A percentile compares a stretch with the other conserved stretches of the same genome.
Evolutionary conservation across 1,284 basidiomycete genomes (phyloP).

Genomic region (Rhodotorula sp.): DNA sequence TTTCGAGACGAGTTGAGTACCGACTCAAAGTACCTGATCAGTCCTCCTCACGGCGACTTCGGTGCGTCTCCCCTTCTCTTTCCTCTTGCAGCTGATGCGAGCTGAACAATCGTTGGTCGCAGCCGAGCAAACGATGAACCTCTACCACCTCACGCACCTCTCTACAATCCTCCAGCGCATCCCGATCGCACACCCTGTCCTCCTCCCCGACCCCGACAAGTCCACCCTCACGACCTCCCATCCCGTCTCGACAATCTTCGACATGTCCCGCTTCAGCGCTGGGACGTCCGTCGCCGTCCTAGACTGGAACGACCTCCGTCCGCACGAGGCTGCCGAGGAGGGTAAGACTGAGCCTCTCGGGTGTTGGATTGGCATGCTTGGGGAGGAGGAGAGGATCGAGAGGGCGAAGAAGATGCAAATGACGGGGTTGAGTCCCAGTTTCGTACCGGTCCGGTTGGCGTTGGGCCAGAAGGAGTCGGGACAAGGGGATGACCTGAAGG

Average conservation of each 20-base stretch:
- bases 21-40: slow-evolving; percentile 30
- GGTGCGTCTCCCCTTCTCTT: slow-evolving; percentile 25
- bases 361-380: slow-evolving; percentile 31
- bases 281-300: slow-evolving; percentile 20
- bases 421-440: slow-evolving; percentile 26
- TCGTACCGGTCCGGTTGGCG: slow-evolving; percentile 28
- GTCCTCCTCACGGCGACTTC: slow-evolving; percentile 31
- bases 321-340: slow-evolving; percentile 14
- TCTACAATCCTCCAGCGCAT: slow-evolving; percentile 23
- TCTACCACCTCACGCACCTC: slow-evolving; percentile 38
- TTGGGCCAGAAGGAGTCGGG: slow-evolving; percentile 10
- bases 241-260: slow-evolving; percentile 30
- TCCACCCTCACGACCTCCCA: not conserved
- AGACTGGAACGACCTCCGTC: slow-evolving; percentile 38
- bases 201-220: slow-evolving; percentile 14
- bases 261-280: slow-evolving; percentile 31
- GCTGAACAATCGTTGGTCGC: not conserved
- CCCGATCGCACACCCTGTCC: slow-evolving; percentile 32
- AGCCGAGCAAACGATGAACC: slow-evolving; percentile 38
- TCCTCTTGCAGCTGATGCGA: no score
- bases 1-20: slow-evolving; percentile 34
- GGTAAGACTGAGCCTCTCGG: slow-evolving; percentile 29
- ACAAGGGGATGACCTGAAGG: slow-evolving; percentile 26
- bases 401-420: slow-evolving; percentile 24
- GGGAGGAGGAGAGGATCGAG: slow-evolving; percentile 6